phyloP scores from a whole-genome alignment of 2,329 filamentous ascomycete species.

The Exophiala calicioides region DNA sequence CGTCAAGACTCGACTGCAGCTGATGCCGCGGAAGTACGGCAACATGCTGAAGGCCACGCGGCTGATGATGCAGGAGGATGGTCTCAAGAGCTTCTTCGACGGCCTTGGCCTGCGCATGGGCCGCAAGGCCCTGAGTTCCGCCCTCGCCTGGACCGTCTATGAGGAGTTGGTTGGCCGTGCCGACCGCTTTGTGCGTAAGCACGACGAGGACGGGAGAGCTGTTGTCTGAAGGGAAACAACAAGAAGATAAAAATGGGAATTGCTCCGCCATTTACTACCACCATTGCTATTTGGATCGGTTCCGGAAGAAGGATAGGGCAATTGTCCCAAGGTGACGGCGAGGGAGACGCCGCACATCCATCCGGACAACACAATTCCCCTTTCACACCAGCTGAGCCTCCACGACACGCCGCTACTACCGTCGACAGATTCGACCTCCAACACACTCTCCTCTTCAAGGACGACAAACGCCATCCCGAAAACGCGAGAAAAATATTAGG shows the following conservation, averaged over 20 bases:
- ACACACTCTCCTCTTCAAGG: too few species aligned
- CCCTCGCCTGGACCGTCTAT: conserved; percentile 96
- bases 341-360: too few species aligned
- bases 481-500: too few species aligned
- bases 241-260: neutral
- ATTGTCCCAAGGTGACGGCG: too few species aligned
- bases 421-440: too few species aligned
- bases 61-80: conserved; percentile 81
- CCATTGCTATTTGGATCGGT: too few species aligned
- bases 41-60: conserved; percentile 78
- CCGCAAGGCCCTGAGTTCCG: conserved; percentile 87
- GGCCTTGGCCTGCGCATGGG: conserved; percentile 84
- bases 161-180: conserved; percentile 84
- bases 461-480: too few species aligned
- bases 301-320: too few species aligned
- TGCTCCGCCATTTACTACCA: too few species aligned
- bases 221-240: conserved; percentile 17
- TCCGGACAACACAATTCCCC: too few species aligned
- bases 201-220: conserved; percentile 18
- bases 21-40: conserved; percentile 78
- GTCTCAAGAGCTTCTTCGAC: conserved; percentile 76
- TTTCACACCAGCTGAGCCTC: too few species aligned
- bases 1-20: conserved; percentile 90
- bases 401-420: too few species aligned
- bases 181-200: conserved; percentile 43